Percentiles rank a stretch among this genome's conserved stretches.
Conservation (phyloP, 2,329 filamentous ascomycete genomes). For the Apiospora koreana region DNA sequence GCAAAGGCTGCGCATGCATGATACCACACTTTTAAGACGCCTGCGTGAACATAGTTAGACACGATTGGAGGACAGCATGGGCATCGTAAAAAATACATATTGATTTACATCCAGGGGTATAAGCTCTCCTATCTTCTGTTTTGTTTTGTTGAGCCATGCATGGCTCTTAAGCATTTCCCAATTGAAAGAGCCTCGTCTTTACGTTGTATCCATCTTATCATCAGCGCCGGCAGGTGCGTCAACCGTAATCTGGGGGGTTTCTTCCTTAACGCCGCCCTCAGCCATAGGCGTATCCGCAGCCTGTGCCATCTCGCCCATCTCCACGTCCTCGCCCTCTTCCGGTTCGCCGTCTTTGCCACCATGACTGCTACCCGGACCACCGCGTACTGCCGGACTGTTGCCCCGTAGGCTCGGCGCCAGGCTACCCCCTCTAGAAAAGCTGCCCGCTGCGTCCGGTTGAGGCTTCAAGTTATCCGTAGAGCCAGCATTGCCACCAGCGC, state of each 20-base stretch:
- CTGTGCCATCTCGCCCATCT: slow-evolving; percentile 39
- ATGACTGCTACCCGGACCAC: slow-evolving; percentile 21
- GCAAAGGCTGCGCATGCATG: neutral
- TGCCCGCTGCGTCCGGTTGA: slow-evolving; percentile 29
- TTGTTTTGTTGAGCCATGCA: neutral
- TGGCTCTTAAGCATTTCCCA: neutral
- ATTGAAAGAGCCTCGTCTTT: slow-evolving; percentile 18
- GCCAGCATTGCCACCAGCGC: slow-evolving; percentile 26
- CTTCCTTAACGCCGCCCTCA: slow-evolving; percentile 30
- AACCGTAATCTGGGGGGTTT: slow-evolving; percentile 49
- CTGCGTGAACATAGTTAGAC: neutral
- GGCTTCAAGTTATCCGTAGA: slow-evolving; percentile 36
- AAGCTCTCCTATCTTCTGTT: slow-evolving; percentile 8
- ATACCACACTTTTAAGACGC: neutral
- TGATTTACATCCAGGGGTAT: slow-evolving; percentile 10
- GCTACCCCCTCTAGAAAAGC: slow-evolving; percentile 41
- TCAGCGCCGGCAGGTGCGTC: slow-evolving; percentile 48
- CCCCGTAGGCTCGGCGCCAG: slow-evolving; percentile 33
- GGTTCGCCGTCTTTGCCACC: slow-evolving; percentile 38
- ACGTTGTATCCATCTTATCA: slow-evolving; percentile 69
- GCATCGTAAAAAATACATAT: neutral
- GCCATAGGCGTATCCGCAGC: slow-evolving; percentile 36
- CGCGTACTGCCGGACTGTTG: slow-evolving; percentile 22
- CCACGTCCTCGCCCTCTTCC: slow-evolving; percentile 35
- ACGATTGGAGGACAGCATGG: neutral